These are phyloP conservation scores for Telfairia occidentalis DNA, from an alignment of 331 rosid genomes.

Conservation along the genomic window DNA sequence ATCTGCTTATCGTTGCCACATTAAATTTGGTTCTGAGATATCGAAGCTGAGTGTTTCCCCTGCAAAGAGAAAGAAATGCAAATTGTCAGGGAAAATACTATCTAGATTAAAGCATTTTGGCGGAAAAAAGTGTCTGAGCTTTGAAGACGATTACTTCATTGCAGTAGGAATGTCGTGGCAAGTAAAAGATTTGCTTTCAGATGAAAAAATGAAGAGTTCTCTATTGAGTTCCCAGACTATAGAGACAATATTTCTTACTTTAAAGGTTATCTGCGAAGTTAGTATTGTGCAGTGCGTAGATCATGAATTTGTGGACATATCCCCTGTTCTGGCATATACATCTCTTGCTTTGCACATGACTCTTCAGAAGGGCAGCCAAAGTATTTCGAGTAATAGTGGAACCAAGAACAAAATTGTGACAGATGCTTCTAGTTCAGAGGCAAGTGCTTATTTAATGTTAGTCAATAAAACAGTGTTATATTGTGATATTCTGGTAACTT, in stretches of 20 bases:
- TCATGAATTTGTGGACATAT: constrained; percentile 40
- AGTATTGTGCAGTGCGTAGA: constrained; percentile 54
- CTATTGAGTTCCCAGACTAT: constrained; percentile 42
- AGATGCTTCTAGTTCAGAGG: constrained; percentile 49
- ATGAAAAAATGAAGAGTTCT: constrained; percentile 41
- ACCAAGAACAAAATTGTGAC: constrained; percentile 22
- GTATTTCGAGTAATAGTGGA: constrained; percentile 16
- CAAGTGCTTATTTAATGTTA: constrained; percentile 23
- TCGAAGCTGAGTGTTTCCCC: constrained; percentile 32
- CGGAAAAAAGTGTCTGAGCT: constrained; percentile 31
- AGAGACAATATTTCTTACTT: constrained; percentile 38
- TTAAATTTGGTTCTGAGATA: constrained; percentile 52
- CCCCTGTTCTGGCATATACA: constrained; percentile 63
- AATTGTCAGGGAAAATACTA: constrained; percentile 37
- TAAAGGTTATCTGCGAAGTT: constrained; percentile 59
- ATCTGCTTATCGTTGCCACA: constrained; percentile 68
- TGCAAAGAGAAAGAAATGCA: constrained; percentile 35
- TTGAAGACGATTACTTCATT: constrained; percentile 69
- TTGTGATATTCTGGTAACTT: background rate
- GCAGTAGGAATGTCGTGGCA: constrained; percentile 84
- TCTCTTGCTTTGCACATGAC: constrained; percentile 59
- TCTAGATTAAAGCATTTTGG: constrained; percentile 33
- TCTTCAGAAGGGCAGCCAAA: constrained; percentile 32
- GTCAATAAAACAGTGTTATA: background rate
- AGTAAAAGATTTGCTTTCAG: constrained; percentile 55